Evolutionary conservation across 2,329 filamentous ascomycete genomes (phyloP), one percentile per base, ranked within the genome.

Genomic region (Aspergillus costaricaensis): DNA sequence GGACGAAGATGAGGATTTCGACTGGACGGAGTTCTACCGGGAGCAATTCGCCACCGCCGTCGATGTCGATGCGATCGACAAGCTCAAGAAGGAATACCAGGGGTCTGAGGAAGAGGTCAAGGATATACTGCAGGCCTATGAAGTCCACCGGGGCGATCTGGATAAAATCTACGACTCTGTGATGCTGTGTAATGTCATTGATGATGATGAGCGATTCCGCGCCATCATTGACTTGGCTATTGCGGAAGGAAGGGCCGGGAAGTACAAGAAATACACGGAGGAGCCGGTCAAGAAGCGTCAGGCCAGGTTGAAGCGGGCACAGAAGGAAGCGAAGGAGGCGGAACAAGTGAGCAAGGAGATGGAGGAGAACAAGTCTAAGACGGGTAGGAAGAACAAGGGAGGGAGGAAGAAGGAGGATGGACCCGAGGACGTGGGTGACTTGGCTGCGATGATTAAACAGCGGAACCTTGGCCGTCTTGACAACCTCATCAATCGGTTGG

Each of bases 21-120:
- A 91, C 81, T 99, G 95, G 95, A 83, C 86, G 57, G 88, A 91
- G 51, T 99, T 92, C 81, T 99, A 96, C 81, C 86, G 88, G 57
- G 87, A 89, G 65, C 92, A 96, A 69, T 96, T 89, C 75, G 86
- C 85, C 53, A 88, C 93, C 59, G 83, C 91, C 25, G 83, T 99
- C 54, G 92, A 87, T 17, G 80, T 83, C 3, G 87, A 91, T 62
- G 86, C 86, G 4, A 94, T 99, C 67, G 83, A 88, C 58, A 85
- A 87, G 58, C 91, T 98, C 70, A 86, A 90, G 61, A 80, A 82
- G 30, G 83, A 89, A 65, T 99, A 98, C 81, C 92, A 94, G 78
- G 86, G 86, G 17, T 93, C 91, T 0, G 90, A 91, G 2, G 92
- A 98, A 76, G 95, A 99, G 80, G 86, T 84, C 67, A 82, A 84